Evolutionary conservation across 129 eudicot genomes (phyloP), one percentile per base, ranked within the genome.

Genomic region (Escallonia rubra): DNA sequence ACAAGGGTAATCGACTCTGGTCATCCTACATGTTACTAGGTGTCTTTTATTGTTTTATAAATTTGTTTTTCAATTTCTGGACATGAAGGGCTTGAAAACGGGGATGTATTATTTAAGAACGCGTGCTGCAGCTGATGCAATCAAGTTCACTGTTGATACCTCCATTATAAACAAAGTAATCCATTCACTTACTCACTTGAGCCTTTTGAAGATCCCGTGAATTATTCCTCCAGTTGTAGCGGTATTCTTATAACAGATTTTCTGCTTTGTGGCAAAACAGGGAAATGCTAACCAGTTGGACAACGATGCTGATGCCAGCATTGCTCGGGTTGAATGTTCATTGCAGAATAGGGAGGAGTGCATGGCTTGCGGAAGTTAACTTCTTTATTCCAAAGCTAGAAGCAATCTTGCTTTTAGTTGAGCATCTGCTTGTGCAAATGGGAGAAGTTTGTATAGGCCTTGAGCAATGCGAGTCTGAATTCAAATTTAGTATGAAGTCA

Each of bases 91-190:
- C 10, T 61, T 84, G 79, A 84, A 84, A 79, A 84, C 90, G 0
- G 90, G 86, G 15, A 84, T 84, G 90, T 80, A 84, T 57, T 85
- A 81, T 51, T 46, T 81, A 48, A 71, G 90, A 49, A 70, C 86
- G 4, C 83, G 86, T 49, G 83, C 83, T 64, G 90, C 90, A 59
- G 86, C 90, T 59, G 86, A 85, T 72, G 86, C 86, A 46, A 85
- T 85, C 70, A 85, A 85, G 74, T 85, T 85, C 82, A 85, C 90
- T 34, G 84, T 85, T 8, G 90, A 85, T 59, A 74, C 82, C 3
- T 67, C 81, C 61, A 63, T 78, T 73, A 53, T 85, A 66, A 7
- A 52, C 4, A 72, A 81, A 63, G 90, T 85, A 66, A 13, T 16
- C 5, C 14, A 8, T 43, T 10, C 55, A 66, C 34, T 23, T 39